A percentile compares a stretch with the other conserved stretches of the same genome.
Conservation (phyloP, 2,329 filamentous ascomycete genomes). For the Ceratocystis ficicola region DNA sequence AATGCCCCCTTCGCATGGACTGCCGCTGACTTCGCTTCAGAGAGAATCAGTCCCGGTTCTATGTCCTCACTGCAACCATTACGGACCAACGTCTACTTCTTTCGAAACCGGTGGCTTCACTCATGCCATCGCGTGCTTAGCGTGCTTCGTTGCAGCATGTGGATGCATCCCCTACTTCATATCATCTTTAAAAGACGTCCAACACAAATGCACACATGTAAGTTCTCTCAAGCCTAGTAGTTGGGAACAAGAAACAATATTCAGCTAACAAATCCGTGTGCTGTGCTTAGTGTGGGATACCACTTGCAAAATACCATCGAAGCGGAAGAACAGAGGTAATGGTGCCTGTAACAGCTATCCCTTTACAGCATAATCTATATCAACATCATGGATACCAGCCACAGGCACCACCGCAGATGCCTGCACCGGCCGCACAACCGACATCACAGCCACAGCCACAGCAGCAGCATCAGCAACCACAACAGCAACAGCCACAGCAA, state of each 20-base stretch:
- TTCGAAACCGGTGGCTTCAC: conserved; percentile 23
- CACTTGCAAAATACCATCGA: conserved; percentile 26
- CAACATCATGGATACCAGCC: conserved; percentile 5
- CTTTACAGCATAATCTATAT: conserved; percentile 10
- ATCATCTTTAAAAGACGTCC: conserved; percentile 24
- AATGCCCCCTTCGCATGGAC: neutral
- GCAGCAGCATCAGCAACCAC: conserved; percentile 1
- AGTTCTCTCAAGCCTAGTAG: too few relatives aligned
- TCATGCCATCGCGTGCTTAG: conserved; percentile 24
- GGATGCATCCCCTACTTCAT: conserved; percentile 26
- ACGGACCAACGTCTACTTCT: conserved; percentile 13
- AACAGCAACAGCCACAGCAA: neutral
- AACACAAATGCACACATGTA: conserved; percentile 25
- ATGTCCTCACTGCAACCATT: conserved; percentile 25
- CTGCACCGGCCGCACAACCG: neutral
- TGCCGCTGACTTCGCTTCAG: conserved; percentile 22
- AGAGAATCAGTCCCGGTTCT: conserved; percentile 23
- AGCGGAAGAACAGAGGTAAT: conserved; percentile 26
- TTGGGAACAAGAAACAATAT: neutral
- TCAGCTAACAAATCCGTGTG: conserved; percentile 16
- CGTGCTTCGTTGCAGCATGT: conserved; percentile 24
- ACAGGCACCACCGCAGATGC: conserved; percentile 3
- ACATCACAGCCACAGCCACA: neutral
- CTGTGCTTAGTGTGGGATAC: conserved; percentile 24
- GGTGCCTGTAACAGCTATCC: conserved; percentile 20